Conservation (phyloP, 1,139 yeast genomes). For the Zhuliangozyma blackwelliae region DNA sequence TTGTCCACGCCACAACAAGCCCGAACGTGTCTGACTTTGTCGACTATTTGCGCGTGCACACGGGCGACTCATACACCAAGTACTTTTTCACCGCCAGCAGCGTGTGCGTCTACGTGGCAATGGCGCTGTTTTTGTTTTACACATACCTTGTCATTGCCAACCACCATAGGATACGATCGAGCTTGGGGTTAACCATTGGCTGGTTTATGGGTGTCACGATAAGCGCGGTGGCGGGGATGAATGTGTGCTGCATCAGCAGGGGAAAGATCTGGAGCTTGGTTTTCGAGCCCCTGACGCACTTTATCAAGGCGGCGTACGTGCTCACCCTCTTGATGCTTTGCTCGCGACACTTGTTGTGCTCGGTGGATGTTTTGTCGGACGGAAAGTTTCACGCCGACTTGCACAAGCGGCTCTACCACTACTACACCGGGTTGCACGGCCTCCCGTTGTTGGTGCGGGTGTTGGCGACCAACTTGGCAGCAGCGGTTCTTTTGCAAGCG, state of each 20-base stretch:
- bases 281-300: constrained; percentile 28
- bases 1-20: too few species aligned
- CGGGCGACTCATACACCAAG: constrained; percentile 7
- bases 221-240: constrained; percentile 52
- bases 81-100: constrained; percentile 7
- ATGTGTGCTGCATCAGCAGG: constrained; percentile 16
- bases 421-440: constrained; percentile 17
- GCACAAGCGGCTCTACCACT: constrained; percentile 25
- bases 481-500: background rate
- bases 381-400: constrained; percentile 12
- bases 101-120: constrained; percentile 3
- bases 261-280: constrained; percentile 24
- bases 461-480: constrained; percentile 11
- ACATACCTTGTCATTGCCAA: constrained; percentile 48
- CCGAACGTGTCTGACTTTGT: constrained; percentile 14
- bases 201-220: constrained; percentile 49
- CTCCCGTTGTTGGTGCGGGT: constrained; percentile 20
- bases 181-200: constrained; percentile 57
- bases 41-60: constrained; percentile 18
- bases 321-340: constrained; percentile 26
- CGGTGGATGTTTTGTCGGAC: constrained; percentile 13
- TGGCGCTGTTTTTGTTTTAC: constrained; percentile 16
- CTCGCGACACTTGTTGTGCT: constrained; percentile 27
- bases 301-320: constrained; percentile 22
- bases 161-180: constrained; percentile 54